Evolutionary conservation across 305 asterid genomes (phyloP).

Genomic region (Fraxinus paxiana): DNA sequence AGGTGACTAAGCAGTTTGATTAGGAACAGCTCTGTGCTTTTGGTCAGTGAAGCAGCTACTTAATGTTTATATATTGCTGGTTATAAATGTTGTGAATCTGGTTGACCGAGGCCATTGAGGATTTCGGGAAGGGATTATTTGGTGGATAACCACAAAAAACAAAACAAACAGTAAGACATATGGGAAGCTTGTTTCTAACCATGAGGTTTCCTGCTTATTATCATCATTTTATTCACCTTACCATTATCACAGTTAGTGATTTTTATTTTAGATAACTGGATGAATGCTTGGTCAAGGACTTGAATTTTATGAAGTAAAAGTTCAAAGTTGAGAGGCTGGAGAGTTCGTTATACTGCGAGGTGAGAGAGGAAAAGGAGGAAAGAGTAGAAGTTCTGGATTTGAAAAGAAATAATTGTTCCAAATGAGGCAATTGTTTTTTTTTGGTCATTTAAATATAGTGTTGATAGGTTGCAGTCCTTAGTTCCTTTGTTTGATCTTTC

Average conservation of each 20-base stretch:
- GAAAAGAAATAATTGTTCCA: background rate
- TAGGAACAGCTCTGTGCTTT: background rate
- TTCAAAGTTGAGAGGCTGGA: background rate
- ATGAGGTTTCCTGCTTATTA: background rate
- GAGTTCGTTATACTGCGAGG: background rate
- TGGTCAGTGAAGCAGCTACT: background rate
- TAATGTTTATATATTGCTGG: background rate
- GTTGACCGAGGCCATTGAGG: background rate
- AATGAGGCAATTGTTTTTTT: background rate
- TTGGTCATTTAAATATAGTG: background rate
- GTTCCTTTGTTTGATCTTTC: background rate
- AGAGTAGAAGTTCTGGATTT: background rate
- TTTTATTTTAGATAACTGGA: background rate
- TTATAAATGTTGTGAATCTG: background rate
- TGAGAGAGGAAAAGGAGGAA: background rate
- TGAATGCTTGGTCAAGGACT: background rate
- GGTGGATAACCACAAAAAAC: background rate
- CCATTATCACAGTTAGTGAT: background rate
- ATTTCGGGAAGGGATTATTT: background rate
- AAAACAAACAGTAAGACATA: background rate
- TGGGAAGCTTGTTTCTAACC: background rate
- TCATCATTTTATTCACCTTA: background rate
- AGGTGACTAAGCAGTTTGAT: background rate
- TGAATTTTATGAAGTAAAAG: background rate
- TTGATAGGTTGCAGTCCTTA: background rate